Evolutionary conservation across 2,329 filamentous ascomycete genomes (phyloP).

Genomic region (Arthrinium phaeospermum): DNA sequence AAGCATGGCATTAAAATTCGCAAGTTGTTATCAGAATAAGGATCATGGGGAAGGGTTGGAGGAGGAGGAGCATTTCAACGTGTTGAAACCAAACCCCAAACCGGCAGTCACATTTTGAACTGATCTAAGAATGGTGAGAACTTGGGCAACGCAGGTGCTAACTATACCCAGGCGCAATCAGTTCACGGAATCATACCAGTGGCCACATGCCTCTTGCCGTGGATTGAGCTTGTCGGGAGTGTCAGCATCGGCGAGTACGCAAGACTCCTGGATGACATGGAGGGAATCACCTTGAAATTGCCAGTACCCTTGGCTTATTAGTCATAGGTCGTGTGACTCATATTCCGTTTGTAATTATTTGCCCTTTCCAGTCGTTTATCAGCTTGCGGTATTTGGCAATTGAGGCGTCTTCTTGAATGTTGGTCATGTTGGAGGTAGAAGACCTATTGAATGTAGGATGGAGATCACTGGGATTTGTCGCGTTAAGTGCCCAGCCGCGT

Average conservation of each 20-base stretch:
- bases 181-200: background rate
- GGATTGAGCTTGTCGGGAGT: background rate
- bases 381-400: background rate
- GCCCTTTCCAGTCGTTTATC: background rate
- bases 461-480: background rate
- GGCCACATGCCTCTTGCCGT: background rate
- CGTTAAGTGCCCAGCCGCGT: background rate
- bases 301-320: background rate
- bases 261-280: background rate
- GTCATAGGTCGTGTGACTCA: background rate
- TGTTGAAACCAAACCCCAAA: no score
- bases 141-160: background rate
- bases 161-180: background rate
- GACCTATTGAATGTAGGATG: background rate
- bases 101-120: no score
- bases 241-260: background rate
- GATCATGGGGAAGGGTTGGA: no score
- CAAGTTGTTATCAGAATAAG: no score
- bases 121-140: background rate
- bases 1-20: no score
- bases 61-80: no score
- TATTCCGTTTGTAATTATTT: background rate
- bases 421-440: background rate
- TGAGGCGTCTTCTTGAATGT: background rate
- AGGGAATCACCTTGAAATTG: background rate